Conservation (phyloP, 495 filamentous ascomycete species). For the Trichocladium uniseriatum region DNA sequence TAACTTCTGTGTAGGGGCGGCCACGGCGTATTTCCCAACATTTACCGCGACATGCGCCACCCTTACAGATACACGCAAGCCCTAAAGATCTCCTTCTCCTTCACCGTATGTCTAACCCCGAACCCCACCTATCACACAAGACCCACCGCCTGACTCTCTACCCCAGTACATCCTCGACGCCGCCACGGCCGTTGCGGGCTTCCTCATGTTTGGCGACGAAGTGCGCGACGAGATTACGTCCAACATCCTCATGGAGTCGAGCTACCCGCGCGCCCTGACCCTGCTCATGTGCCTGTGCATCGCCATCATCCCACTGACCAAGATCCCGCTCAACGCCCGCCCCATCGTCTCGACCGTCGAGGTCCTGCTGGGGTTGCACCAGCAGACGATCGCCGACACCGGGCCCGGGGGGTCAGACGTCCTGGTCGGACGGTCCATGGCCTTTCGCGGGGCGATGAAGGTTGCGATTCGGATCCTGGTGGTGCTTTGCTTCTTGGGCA, state of each 20-base stretch:
- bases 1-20: slow-evolving; percentile 48
- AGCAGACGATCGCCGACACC: slow-evolving; percentile 38
- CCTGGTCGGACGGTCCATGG: slow-evolving; percentile 45
- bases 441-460: slow-evolving; percentile 51
- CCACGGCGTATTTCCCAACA: slow-evolving; percentile 91
- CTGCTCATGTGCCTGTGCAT: slow-evolving; percentile 76
- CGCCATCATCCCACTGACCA: slow-evolving; percentile 87
- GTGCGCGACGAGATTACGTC: slow-evolving; percentile 84
- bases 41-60: slow-evolving; percentile 96
- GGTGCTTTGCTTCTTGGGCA: slow-evolving; percentile 32
- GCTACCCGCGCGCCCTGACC: slow-evolving; percentile 67
- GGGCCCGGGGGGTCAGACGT: slow-evolving; percentile 14
- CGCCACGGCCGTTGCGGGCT: slow-evolving; percentile 68
- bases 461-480: slow-evolving; percentile 48
- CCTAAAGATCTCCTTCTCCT: slow-evolving; percentile 75
- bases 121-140: not conserved
- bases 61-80: slow-evolving; percentile 73
- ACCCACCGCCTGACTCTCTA: not conserved
- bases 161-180: slow-evolving; percentile 67
- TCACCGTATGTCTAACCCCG: slow-evolving; percentile 55
- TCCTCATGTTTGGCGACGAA: slow-evolving; percentile 86
- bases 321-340: slow-evolving; percentile 82
- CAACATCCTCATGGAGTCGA: slow-evolving; percentile 64
- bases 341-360: slow-evolving; percentile 83
- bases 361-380: slow-evolving; percentile 63